Evolutionary conservation across 225 moss, liverwort and hornwort genomes (phyloP), one percentile per base, ranked within the genome.

Genomic region (Pseudoscleropodium purum): DNA sequence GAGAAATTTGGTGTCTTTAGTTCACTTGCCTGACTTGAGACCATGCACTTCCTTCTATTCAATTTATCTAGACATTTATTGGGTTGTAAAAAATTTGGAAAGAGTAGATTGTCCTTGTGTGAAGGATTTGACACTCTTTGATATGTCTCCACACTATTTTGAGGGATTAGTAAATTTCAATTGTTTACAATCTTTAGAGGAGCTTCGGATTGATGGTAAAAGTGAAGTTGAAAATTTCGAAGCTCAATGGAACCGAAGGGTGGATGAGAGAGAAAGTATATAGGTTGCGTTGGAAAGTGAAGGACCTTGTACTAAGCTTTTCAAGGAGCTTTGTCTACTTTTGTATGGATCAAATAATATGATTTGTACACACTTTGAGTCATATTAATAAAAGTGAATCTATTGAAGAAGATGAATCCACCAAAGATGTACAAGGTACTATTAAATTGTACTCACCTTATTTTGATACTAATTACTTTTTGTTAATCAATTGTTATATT

Each of bases 151-250:
- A 9, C 2, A 36, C 3, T 3, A 23, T 9, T 54, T 36, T 54
- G 16, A 47, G 4, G 16, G 5, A 2, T 3, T 64, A 11, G 0
- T 47, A 21, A 15, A 34, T 64, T 64, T 82, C 3, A 3, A 17
- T 5, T 47, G 4, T 49, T 47, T 82, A 3, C 33, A 24, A 24
- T 34, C 34, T 33, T 16, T 82, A 25, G 16, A 54, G 24, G 0
- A 3, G 0, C 36, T 77, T 54, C 0, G 0, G 2, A 34, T 77
- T 14, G 0, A 1, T 2, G 23, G 3, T 9, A 0, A 0, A 7
- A 51, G 51, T 9, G 7, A 49, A 8, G 21, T 19, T 51, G 76
- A 33, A 5, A 0, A 2, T 34, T 77, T 34, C 5, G 0, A 0
- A 4, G 34, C 0, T 33, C 1, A 2, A 8, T 76, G 76, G 76